phyloP scores from a whole-genome alignment of 164 flowering plant species.

The Santalum album region DNA sequence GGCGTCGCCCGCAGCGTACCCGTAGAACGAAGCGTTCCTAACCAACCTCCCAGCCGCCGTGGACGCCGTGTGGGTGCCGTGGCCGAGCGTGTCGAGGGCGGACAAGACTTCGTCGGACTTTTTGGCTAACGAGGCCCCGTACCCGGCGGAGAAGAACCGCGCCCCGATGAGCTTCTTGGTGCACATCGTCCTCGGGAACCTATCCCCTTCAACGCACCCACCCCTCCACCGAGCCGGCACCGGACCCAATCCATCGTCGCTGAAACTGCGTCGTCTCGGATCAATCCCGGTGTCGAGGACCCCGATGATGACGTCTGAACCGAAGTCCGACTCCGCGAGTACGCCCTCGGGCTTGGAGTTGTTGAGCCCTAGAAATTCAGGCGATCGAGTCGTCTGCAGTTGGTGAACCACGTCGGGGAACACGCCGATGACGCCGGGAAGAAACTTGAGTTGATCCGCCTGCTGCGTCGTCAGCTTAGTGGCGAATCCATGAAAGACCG shows the following conservation, averaged over 20 bases:
- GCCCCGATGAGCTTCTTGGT: constrained; percentile 51
- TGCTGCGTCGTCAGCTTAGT: constrained; percentile 25
- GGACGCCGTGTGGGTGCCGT: constrained; percentile 62
- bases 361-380: constrained; percentile 36
- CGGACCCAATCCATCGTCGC: constrained; percentile 33
- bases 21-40: constrained; percentile 24
- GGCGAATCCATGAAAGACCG: constrained; percentile 49
- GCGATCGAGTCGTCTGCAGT: constrained; percentile 41
- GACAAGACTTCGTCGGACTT: constrained; percentile 16
- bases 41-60: constrained; percentile 45
- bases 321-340: constrained; percentile 29
- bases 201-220: constrained; percentile 26
- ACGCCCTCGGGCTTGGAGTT: background rate
- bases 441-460: constrained; percentile 16
- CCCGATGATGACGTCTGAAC: constrained; percentile 41
- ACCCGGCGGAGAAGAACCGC: constrained; percentile 23
- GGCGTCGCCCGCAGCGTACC: constrained; percentile 36
- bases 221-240: constrained; percentile 46
- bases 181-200: constrained; percentile 26
- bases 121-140: constrained; percentile 8
- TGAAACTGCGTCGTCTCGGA: constrained; percentile 48
- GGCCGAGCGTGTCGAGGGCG: constrained; percentile 35
- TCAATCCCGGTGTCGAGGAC: constrained; percentile 50
- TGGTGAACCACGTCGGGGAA: constrained; percentile 27
- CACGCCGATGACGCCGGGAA: constrained; percentile 21